A percentile compares a stretch with the other conserved stretches of the same genome.
phyloP scores from a whole-genome alignment of 192 early-diverging fungal genomes.

The Funneliformis geosporum region DNA sequence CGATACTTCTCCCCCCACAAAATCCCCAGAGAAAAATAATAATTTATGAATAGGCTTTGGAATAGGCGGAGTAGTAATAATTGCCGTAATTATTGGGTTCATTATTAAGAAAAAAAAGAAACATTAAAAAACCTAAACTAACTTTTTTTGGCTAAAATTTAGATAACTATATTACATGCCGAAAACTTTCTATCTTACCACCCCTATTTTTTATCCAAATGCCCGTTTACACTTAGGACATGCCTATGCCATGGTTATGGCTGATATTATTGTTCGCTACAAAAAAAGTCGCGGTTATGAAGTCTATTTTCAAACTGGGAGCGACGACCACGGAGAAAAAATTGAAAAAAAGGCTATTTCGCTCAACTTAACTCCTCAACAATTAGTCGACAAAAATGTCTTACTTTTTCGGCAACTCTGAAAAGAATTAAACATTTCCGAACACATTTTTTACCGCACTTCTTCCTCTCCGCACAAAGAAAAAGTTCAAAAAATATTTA shows the following conservation, averaged over 20 bases:
- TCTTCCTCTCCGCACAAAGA: neutral
- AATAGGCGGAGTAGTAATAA: too few relatives aligned
- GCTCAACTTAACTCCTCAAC: neutral
- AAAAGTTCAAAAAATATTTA: slow-evolving; percentile 23
- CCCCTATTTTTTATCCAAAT: slow-evolving; percentile 11
- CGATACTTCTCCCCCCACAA: too few relatives aligned
- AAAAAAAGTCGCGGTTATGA: slow-evolving; percentile 12
- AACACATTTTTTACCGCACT: slow-evolving; percentile 15
- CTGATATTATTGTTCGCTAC: slow-evolving; percentile 12
- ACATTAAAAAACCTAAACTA: too few relatives aligned
- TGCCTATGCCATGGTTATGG: slow-evolving; percentile 1
- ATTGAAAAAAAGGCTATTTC: slow-evolving; percentile 8
- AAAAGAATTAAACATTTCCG: slow-evolving; percentile 4
- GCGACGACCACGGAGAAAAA: slow-evolving; percentile 15
- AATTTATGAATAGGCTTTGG: too few relatives aligned
- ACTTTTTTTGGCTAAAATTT: too few relatives aligned
- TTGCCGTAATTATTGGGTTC: too few relatives aligned
- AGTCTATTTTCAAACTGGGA: slow-evolving; percentile 10
- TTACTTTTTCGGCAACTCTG: neutral
- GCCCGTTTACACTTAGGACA: slow-evolving; percentile 6
- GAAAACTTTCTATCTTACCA: neutral
- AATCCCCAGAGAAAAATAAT: too few relatives aligned
- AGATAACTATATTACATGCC: neutral
- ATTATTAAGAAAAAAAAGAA: too few relatives aligned
- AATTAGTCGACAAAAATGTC: slow-evolving; percentile 13